Conservation (phyloP, 2,329 filamentous ascomycete genomes). For the Ophiostoma montium region DNA sequence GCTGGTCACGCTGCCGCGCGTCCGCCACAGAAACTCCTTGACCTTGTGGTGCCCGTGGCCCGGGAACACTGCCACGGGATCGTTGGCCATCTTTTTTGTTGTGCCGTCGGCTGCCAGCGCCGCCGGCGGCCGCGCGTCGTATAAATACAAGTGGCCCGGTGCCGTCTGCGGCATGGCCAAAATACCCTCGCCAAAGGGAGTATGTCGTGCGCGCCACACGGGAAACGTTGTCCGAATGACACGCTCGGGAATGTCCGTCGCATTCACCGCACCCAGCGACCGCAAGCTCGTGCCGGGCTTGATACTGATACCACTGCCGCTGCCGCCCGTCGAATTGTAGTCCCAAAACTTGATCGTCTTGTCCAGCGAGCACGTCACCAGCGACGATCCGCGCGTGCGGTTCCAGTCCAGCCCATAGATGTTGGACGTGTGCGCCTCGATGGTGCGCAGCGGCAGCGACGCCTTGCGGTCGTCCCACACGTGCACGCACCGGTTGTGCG, state of each 20-base stretch:
- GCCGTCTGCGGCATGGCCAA: slow-evolving; percentile 87
- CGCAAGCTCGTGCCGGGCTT: background rate
- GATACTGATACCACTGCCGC: slow-evolving; percentile 13
- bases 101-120: slow-evolving; percentile 27
- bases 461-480: slow-evolving; percentile 84
- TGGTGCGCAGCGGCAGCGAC: slow-evolving; percentile 64
- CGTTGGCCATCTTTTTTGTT: slow-evolving; percentile 14
- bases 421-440: slow-evolving; percentile 79
- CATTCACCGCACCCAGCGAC: slow-evolving; percentile 20
- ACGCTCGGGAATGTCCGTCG: slow-evolving; percentile 53
- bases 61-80: slow-evolving; percentile 42
- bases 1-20: slow-evolving; percentile 51
- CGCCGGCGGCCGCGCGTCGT: slow-evolving; percentile 41
- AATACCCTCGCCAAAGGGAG: slow-evolving; percentile 74
- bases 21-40: slow-evolving; percentile 85
- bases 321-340: slow-evolving; percentile 26
- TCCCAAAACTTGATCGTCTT: slow-evolving; percentile 93
- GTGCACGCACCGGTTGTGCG: slow-evolving; percentile 74
- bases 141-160: slow-evolving; percentile 72
- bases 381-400: slow-evolving; percentile 52
- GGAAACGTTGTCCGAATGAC: slow-evolving; percentile 74
- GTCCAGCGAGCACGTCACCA: slow-evolving; percentile 82
- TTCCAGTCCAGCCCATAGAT: slow-evolving; percentile 97
- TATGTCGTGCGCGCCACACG: slow-evolving; percentile 82
- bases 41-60: slow-evolving; percentile 55